phyloP scores from a whole-genome alignment of 345 rosid genomes.

The Cardiospermum halicacabum region DNA sequence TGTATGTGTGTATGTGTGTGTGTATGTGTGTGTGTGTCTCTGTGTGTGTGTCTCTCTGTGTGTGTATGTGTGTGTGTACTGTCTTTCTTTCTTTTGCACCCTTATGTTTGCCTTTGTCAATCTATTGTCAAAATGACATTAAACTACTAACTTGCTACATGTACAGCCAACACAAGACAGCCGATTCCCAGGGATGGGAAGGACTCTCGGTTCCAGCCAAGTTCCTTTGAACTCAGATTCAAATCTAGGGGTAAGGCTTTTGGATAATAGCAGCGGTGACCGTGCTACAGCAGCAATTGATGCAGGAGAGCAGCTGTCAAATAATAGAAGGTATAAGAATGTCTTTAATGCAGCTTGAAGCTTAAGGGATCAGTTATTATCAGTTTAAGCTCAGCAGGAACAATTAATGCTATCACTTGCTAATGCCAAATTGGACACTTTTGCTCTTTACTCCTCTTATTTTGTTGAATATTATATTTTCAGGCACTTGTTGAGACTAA shows the following conservation, averaged over 20 bases:
- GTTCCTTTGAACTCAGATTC: slow-evolving; percentile 54
- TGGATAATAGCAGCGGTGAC: slow-evolving; percentile 50
- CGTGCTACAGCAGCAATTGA: slow-evolving; percentile 24
- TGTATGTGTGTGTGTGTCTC: too few species aligned
- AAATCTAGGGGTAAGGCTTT: slow-evolving; percentile 73
- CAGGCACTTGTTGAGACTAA: not conserved
- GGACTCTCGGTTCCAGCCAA: slow-evolving; percentile 54
- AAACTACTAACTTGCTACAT: slow-evolving; percentile 10
- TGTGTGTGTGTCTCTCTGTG: too few species aligned
- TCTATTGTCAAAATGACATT: slow-evolving; percentile 3
- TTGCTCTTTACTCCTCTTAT: not conserved
- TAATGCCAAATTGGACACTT: not conserved
- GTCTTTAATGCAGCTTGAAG: slow-evolving; percentile 7
- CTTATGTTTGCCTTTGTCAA: not conserved
- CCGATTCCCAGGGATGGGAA: slow-evolving; percentile 80
- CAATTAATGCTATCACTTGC: not conserved
- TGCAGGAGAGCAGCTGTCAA: slow-evolving; percentile 30
- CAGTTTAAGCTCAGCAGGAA: not conserved
- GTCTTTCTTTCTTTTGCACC: too few species aligned
- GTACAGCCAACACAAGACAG: slow-evolving; percentile 59
- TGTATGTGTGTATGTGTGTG: too few species aligned
- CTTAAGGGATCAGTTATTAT: slow-evolving; percentile 2
- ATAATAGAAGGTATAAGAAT: slow-evolving; percentile 50
- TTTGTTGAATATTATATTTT: slow-evolving; percentile 11
- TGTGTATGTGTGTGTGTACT: too few species aligned